A percentile compares a stretch with the other conserved stretches of the same genome.
phyloP scores from a whole-genome alignment of 306 rosid species.

The Hippophae gyantsensis region DNA sequence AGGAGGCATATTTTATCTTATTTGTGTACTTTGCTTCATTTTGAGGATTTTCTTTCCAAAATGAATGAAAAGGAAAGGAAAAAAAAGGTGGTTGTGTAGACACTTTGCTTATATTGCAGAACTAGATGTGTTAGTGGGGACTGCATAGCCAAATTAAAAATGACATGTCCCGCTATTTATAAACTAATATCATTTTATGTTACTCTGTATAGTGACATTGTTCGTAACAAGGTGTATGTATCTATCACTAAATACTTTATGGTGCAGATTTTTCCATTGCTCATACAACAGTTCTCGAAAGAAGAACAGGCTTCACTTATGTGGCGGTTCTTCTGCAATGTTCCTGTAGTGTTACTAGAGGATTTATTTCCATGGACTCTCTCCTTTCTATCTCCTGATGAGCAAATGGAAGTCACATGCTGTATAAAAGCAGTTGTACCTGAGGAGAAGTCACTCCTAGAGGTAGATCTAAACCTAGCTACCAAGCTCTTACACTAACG shows the following conservation, averaged over 20 bases:
- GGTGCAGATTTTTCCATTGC: constrained; percentile 71
- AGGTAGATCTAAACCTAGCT: constrained; percentile 39
- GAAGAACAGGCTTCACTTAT: constrained; percentile 73
- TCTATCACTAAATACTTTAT: constrained; percentile 3
- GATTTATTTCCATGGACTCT: constrained; percentile 49
- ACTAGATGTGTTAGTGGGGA: not conserved
- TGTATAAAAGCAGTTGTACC: constrained; percentile 58
- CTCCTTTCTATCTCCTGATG: constrained; percentile 58
- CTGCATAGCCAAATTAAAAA: not conserved
- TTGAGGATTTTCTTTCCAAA: too few species aligned
- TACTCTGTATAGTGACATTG: not conserved
- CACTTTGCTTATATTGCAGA: not conserved
- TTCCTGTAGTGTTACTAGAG: constrained; percentile 68
- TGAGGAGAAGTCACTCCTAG: constrained; percentile 55
- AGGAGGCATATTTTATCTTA: not conserved
- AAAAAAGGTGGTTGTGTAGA: not conserved
- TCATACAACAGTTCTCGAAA: constrained; percentile 51
- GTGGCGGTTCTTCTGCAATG: constrained; percentile 82
- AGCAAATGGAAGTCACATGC: constrained; percentile 43
- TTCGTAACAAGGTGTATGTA: not conserved
- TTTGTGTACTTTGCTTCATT: not conserved
- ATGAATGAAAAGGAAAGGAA: too few species aligned
- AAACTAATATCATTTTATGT: not conserved
- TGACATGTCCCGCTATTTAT: not conserved
- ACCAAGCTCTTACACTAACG: constrained; percentile 1